phyloP scores from a whole-genome alignment of 345 rosid species.

The Lepidium aucheri region DNA sequence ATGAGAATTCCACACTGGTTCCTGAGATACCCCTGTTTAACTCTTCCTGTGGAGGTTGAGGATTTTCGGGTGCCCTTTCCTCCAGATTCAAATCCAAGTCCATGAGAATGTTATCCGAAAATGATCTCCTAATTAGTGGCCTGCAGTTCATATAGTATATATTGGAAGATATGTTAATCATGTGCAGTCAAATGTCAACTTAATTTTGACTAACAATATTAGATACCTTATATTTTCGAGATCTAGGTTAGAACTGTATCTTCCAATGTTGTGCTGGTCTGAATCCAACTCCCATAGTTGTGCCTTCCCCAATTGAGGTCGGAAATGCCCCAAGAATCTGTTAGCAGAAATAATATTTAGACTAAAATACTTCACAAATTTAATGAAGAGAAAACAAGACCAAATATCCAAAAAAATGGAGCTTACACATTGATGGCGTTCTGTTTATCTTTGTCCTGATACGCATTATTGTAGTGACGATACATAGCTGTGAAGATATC shows the following conservation, averaged over 20 bases:
- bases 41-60: constrained; percentile 20
- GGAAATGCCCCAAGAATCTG: constrained; percentile 31
- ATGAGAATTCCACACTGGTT: constrained; percentile 11
- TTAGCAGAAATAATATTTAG: background rate
- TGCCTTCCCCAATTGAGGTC: constrained; percentile 19
- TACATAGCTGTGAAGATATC: constrained; percentile 13
- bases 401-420: too few species aligned
- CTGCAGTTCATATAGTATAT: constrained; percentile 12
- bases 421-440: constrained; percentile 30
- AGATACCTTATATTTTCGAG: constrained; percentile 18
- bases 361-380: background rate
- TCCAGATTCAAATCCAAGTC: constrained; percentile 17
- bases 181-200: background rate
- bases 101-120: constrained; percentile 18
- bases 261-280: constrained; percentile 16
- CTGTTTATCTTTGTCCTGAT: constrained; percentile 20
- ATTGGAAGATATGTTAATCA: background rate
- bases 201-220: background rate
- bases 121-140: constrained; percentile 26
- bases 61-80: constrained; percentile 7
- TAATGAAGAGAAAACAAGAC: background rate
- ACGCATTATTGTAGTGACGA: constrained; percentile 24
- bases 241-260: constrained; percentile 25
- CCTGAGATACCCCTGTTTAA: constrained; percentile 18
- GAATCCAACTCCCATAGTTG: constrained; percentile 27